Evolutionary conservation across 306 rosid genomes (phyloP).

Genomic region (Castanea sativa): DNA sequence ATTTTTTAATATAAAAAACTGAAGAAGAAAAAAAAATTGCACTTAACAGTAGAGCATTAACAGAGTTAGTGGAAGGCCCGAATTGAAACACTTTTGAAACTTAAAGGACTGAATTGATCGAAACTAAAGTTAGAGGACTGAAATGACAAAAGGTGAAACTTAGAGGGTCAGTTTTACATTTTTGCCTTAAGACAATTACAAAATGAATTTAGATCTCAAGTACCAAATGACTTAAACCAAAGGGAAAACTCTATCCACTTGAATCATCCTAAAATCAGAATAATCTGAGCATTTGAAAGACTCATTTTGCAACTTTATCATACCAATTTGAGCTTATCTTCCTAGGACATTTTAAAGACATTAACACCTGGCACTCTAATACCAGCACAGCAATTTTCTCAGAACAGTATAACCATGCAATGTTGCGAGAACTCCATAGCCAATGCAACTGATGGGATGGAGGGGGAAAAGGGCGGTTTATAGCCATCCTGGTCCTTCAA

Average conservation of each 20-base stretch:
- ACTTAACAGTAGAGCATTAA: too few relatives aligned
- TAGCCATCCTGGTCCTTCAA: neutral
- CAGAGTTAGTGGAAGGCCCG: too few relatives aligned
- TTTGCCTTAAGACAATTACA: too few relatives aligned
- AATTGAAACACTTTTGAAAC: too few relatives aligned
- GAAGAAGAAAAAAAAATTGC: too few relatives aligned
- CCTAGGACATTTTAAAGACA: too few relatives aligned
- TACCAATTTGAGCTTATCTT: too few relatives aligned
- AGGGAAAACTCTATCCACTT: neutral
- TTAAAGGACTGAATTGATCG: too few relatives aligned
- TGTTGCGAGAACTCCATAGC: neutral
- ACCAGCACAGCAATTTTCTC: neutral
- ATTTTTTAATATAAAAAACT: too few relatives aligned
- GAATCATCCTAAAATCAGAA: conserved; percentile 15
- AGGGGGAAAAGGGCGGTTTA: neutral
- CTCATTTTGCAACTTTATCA: neutral
- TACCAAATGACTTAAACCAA: neutral
- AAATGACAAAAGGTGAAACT: too few relatives aligned
- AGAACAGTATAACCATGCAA: neutral
- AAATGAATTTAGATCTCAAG: neutral
- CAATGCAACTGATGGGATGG: neutral
- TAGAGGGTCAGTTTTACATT: too few relatives aligned
- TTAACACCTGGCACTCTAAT: neutral
- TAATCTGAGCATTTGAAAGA: neutral
- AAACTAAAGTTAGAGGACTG: too few relatives aligned